Base-by-base conservation (phyloP, 1,139 yeast species). In the Candida sp. region DNA sequence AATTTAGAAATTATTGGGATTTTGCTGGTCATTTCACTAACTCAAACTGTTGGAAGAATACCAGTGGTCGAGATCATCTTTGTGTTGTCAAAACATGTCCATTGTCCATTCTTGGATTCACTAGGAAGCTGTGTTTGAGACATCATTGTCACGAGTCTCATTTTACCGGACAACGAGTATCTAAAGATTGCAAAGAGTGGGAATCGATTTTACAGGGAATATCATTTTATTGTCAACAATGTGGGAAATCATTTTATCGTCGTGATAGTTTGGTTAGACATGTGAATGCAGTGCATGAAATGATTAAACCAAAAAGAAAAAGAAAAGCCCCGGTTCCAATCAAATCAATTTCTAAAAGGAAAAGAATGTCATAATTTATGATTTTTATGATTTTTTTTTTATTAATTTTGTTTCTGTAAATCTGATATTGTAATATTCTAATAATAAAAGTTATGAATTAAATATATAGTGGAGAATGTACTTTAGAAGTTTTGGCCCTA, bases 121-220 rank as follows among this genome's bases (percentile, higher is more conserved):
- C 79, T 34, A 75, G 84, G 44, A 67, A 77, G 41, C 80, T 82
- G 4, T 86, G 82, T 50, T 72, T 83, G 47, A 67, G 78, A 47
- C 75, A 88, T 46, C 90, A 84, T 52, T 75, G 80, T 48, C 74
- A 78, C 29, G 68, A 75, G 35, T 83, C 81, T 50, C 90, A 84
- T 54, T 49, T 56, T 36, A 47, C 45, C 25, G 44, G 47, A 25
- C 58, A 56, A 9, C 42, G 51, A 35, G 54, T 63, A 9, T 46
- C 49, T 25, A 49, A 53, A 9, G 56, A 53, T 35, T 54, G 43
- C 42, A 37, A 42, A 21, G 45, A 46, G 34, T 49, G 48, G 39
- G 38, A 47, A 22, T 37, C 45, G 21, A 47, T 48, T 22, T 46
- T 54, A 23, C 48, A 47, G 41, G 46, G 48, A 12, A 45, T 51